Conservation (phyloP, 73 alveolate genomes). For the Breviolum minutum region DNA sequence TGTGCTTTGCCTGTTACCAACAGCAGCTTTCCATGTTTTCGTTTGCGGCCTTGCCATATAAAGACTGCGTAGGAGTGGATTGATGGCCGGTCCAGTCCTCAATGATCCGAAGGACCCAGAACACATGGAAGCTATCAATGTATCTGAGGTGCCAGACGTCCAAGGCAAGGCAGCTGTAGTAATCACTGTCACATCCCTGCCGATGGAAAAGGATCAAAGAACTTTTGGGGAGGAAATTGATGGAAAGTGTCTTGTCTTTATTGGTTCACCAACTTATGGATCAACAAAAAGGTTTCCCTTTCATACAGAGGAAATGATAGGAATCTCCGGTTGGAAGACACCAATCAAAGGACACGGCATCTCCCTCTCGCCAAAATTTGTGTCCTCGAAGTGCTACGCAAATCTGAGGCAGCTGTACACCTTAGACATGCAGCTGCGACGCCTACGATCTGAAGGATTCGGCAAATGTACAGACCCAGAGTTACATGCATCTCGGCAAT, state of each 20-base stretch:
- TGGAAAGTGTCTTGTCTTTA: too few species aligned
- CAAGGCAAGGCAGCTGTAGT: constrained; percentile 95
- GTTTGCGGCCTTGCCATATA: constrained; percentile 39
- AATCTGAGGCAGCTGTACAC: constrained; percentile 75
- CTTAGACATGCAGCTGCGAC: neutral
- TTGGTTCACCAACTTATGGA: too few species aligned
- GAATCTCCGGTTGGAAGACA: too few species aligned
- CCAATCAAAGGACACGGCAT: too few species aligned
- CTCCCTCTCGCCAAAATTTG: too few species aligned
- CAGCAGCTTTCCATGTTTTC: neutral
- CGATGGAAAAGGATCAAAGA: neutral
- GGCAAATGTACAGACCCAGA: too few species aligned
- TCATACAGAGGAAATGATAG: too few species aligned
- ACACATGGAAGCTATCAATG: neutral
- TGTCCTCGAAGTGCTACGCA: constrained; percentile 50
- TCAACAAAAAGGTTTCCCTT: too few species aligned
- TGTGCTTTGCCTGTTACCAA: neutral
- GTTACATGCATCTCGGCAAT: too few species aligned
- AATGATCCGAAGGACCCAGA: neutral
- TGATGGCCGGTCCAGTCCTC: constrained; percentile 95
- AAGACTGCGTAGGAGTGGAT: constrained; percentile 79
- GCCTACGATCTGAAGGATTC: too few species aligned
- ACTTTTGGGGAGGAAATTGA: neutral
- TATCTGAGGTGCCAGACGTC: constrained; percentile 26
- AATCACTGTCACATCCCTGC: constrained; percentile 78